Evolutionary conservation across 352 stramenopile species (phyloP).

Genomic region (Globisporangium cederbergense): DNA sequence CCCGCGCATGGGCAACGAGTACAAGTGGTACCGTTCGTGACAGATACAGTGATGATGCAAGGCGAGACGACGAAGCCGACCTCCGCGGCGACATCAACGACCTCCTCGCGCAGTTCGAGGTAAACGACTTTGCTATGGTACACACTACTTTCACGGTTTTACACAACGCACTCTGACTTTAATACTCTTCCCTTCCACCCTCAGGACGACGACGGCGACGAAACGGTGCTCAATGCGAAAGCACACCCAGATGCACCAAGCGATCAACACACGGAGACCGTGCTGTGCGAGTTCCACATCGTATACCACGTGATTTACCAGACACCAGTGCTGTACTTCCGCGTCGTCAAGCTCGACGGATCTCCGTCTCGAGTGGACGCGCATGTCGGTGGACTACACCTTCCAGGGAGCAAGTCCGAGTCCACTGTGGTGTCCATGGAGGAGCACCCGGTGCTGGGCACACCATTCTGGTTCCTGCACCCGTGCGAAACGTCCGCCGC

Average conservation of each 20-base stretch:
- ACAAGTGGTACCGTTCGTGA: conserved; percentile 5
- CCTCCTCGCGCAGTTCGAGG: conserved; percentile 13
- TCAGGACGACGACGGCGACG: background rate
- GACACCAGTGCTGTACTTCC: conserved; percentile 75
- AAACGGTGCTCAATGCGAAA: conserved; percentile 1
- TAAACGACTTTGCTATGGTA: background rate
- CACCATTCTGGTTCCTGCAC: conserved; percentile 71
- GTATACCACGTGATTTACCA: conserved; percentile 78
- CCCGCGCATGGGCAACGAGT: conserved; percentile 1
- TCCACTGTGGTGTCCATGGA: conserved; percentile 56
- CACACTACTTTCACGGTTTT: background rate
- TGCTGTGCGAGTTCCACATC: conserved; percentile 78
- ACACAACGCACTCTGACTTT: background rate
- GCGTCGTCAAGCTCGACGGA: conserved; percentile 34
- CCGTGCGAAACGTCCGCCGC: conserved; percentile 70
- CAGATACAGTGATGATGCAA: background rate
- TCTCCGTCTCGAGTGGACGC: conserved; percentile 20
- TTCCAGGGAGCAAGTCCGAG: conserved; percentile 33
- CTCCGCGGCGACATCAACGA: conserved; percentile 8
- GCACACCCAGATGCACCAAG: background rate
- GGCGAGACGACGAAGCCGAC: background rate
- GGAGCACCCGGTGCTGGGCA: conserved; percentile 61
- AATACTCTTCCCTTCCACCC: background rate
- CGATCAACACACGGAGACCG: conserved; percentile 14
- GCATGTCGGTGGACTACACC: conserved; percentile 25